These are phyloP conservation scores for Zoysia pacifica DNA, from an alignment of 176 grass and related monocot species.

Conservation along the genomic window DNA sequence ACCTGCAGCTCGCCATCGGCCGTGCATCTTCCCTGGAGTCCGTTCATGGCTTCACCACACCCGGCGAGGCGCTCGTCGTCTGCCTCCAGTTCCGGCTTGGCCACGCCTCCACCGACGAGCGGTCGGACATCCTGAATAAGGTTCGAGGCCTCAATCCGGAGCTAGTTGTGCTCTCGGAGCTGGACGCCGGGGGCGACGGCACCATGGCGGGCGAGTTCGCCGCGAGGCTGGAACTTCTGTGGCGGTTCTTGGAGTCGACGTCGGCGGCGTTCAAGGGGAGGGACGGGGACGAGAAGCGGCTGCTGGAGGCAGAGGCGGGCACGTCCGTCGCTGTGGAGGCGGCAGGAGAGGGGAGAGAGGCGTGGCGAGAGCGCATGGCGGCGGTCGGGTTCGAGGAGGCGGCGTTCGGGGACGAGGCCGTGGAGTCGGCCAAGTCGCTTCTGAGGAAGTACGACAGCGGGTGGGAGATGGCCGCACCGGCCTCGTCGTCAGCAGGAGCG, in stretches of 20 bases:
- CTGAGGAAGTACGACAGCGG: slow-evolving; percentile 87
- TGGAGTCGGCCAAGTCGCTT: slow-evolving; percentile 65
- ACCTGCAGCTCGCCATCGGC: slow-evolving; percentile 66
- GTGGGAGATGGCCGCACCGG: slow-evolving; percentile 65
- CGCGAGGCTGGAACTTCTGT: slow-evolving; percentile 62
- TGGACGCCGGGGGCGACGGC: slow-evolving; percentile 48
- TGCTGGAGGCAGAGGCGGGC: slow-evolving; percentile 74
- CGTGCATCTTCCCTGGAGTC: slow-evolving; percentile 25
- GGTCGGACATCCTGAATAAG: slow-evolving; percentile 49
- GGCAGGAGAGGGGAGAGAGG: slow-evolving; percentile 47
- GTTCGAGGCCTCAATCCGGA: slow-evolving; percentile 61
- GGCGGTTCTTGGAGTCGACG: slow-evolving; percentile 89
- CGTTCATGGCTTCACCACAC: slow-evolving; percentile 10
- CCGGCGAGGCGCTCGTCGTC: slow-evolving; percentile 61
- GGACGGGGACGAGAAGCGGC: slow-evolving; percentile 63
- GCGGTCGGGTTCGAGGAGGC: slow-evolving; percentile 63
- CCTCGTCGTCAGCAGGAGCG: slow-evolving; percentile 6
- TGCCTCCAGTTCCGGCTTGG: slow-evolving; percentile 81
- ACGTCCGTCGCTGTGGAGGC: slow-evolving; percentile 25
- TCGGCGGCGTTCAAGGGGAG: slow-evolving; percentile 78
- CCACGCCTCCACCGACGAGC: slow-evolving; percentile 43
- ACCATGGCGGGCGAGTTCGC: slow-evolving; percentile 51
- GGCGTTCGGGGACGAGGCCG: slow-evolving; percentile 69
- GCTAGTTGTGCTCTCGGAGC: slow-evolving; percentile 81
- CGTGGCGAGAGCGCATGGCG: slow-evolving; percentile 77